Evolutionary conservation across 192 early-diverging fungal genomes (phyloP).

Genomic region (Coemansia sp.): DNA sequence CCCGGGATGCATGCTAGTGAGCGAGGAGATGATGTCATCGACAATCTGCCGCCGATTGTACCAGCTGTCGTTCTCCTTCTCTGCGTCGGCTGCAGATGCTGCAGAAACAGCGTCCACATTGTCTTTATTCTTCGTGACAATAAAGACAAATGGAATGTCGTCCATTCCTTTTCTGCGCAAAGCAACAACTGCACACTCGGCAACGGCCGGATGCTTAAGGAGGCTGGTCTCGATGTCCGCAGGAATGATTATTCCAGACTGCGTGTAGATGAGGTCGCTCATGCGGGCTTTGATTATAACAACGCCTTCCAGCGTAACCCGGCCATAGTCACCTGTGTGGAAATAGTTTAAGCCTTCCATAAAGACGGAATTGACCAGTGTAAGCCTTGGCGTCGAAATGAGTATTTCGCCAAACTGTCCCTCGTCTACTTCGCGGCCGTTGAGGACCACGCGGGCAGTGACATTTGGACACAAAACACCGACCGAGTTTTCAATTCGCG

Average conservation of each 20-base stretch:
- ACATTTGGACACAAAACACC: conserved; percentile 41
- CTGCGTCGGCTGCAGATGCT: background rate
- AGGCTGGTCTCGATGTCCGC: conserved; percentile 30
- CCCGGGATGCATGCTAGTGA: conserved; percentile 1
- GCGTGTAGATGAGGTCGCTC: conserved; percentile 20
- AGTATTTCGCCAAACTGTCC: conserved; percentile 45
- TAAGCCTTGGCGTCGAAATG: conserved; percentile 38
- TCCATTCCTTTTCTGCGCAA: conserved; percentile 1
- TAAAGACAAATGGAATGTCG: conserved; percentile 26
- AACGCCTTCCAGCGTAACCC: conserved; percentile 29
- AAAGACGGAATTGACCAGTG: background rate
- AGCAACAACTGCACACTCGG: conserved; percentile 39
- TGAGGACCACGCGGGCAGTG: conserved; percentile 29
- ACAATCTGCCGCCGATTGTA: background rate
- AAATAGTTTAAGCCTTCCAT: conserved; percentile 19
- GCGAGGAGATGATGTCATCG: conserved; percentile 11
- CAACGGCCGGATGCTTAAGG: conserved; percentile 14
- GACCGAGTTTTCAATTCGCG: conserved; percentile 36
- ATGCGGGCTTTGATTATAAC: conserved; percentile 44
- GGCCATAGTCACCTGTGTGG: conserved; percentile 41
- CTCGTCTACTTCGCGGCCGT: conserved; percentile 34
- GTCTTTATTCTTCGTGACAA: conserved; percentile 10
- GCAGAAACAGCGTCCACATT: background rate
- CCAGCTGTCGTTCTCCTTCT: background rate
- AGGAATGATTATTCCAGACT: conserved; percentile 13